Conservation (phyloP, 805 yeast species). For the Candida coquimbonensis region DNA sequence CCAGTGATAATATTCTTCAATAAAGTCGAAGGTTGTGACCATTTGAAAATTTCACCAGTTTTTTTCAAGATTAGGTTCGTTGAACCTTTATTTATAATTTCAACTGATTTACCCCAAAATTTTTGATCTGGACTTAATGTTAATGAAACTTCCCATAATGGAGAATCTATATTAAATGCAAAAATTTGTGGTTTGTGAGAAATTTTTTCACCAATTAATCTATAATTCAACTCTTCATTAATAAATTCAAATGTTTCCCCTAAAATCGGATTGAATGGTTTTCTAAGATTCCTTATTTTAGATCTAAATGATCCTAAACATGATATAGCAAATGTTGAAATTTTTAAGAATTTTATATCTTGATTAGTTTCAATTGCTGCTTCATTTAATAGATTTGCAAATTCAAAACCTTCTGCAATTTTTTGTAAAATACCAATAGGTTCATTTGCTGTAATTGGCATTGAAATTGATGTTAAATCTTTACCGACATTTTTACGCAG, state of each 20-base stretch:
- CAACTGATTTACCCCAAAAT: conserved; percentile 93
- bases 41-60: conserved; percentile 64
- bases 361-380: conserved; percentile 42
- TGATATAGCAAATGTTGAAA: conserved; percentile 81
- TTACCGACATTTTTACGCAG: conserved; percentile 89
- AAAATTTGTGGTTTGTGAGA: conserved; percentile 80
- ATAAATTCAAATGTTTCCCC: conserved; percentile 93
- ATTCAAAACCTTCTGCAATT: conserved; percentile 75
- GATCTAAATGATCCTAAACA: conserved; percentile 63
- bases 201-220: conserved; percentile 81
- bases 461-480: conserved; percentile 74
- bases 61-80: conserved; percentile 47
- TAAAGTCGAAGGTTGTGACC: conserved; percentile 78
- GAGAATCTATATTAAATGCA: conserved; percentile 71
- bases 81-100: conserved; percentile 69
- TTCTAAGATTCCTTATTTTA: conserved; percentile 70
- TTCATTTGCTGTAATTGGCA: conserved; percentile 94
- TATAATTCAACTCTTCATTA: conserved; percentile 70
- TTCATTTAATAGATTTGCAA: conserved; percentile 55
- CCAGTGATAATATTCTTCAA: conserved; percentile 89
- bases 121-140: conserved; percentile 75
- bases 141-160: conserved; percentile 61
- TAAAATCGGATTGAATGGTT: conserved; percentile 90
- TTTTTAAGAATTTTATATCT: conserved; percentile 52
- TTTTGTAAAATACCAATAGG: conserved; percentile 80